phyloP scores from a whole-genome alignment of 306 rosid species.

The Casuarina equisetifolia region DNA sequence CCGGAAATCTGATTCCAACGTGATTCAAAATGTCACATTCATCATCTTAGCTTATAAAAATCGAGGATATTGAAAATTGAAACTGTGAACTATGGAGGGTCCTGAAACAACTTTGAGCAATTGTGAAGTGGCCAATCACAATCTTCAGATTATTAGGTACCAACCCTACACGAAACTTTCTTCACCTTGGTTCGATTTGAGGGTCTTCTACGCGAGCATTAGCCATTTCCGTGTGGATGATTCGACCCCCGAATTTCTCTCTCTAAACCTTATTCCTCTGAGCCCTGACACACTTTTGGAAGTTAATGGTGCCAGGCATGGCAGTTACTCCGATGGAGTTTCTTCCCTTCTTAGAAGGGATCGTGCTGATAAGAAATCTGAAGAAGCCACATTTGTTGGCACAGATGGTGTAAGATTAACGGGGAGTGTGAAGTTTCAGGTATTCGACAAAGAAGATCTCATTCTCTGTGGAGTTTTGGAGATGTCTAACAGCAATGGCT shows the following conservation, averaged over 20 bases:
- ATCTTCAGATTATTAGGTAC: conserved; percentile 59
- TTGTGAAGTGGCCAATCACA: conserved; percentile 42
- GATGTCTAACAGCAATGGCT: conserved; percentile 65
- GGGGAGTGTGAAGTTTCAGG: conserved; percentile 79
- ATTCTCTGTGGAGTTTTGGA: conserved; percentile 73
- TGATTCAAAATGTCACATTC: conserved; percentile 14
- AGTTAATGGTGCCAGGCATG: conserved; percentile 75
- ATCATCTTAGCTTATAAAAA: conserved; percentile 21
- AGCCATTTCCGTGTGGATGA: conserved; percentile 68
- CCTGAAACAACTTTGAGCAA: conserved; percentile 35
- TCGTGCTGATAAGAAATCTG: conserved; percentile 80
- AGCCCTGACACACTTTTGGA: conserved; percentile 78
- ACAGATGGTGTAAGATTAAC: conserved; percentile 77
- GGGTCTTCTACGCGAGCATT: conserved; percentile 84
- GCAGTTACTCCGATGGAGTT: conserved; percentile 61
- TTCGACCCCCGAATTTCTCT: conserved; percentile 68
- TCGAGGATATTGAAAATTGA: conserved; percentile 40
- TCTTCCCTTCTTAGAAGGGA: conserved; percentile 83
- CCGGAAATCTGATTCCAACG: conserved; percentile 36
- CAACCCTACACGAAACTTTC: conserved; percentile 51
- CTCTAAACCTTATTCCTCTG: conserved; percentile 73
- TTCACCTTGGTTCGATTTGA: conserved; percentile 78
- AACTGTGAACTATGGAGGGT: conserved; percentile 50
- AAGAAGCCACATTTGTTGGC: conserved; percentile 82
- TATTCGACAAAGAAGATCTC: conserved; percentile 65